Base-by-base conservation (phyloP, 768 basidiomycete genomes). In the Mycena kentingensis region DNA sequence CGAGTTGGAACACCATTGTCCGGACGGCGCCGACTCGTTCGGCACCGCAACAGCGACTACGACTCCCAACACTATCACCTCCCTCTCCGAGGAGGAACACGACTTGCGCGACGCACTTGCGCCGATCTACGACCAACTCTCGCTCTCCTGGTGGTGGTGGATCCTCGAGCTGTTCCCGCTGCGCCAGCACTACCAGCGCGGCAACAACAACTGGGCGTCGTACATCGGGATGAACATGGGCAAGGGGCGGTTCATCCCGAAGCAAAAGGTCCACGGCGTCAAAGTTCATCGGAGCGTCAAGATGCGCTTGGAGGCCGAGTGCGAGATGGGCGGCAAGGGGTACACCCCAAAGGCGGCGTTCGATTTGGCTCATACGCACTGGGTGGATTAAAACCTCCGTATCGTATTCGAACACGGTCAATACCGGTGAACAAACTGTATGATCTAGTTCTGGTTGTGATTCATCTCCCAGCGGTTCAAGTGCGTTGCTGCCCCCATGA, bases 61-160 rank as follows among this genome's bases (percentile, higher is more conserved):
- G n/a, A n/a, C n/a, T n/a, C n/a, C n/a, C 49, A 60, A n/a, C 37
- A 47, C 25, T 22, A 10, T 19, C 36, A 44, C 16, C 10, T 44
- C 15, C 5, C 58, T 69, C 25, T 67, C 49, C 24, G 73, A 83
- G 59, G 80, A 82, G 57, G 70, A 75, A 10, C 75, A 78, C 48
- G 83, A 84, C 35, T 61, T 79, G n/a, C 61, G 58, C 10, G 83
- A 85, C 46, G 74, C 80, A 8, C 51, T 77, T 19, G 66, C 68
- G 26, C 76, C 71, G 1, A 48, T 72, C 8, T 79, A 78, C 56
- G 83, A 85, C 59, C 72, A 81, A 57, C 74, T 85, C 18, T 35
- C 45, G 16, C 19, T 72, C 13, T 52, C 65, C 24, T 64, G 49
- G 58, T 51, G 22, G 12, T 85, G 84, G 84, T 85, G 83, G 58